A percentile compares a stretch with the other conserved stretches of the same genome.
phyloP scores from a whole-genome alignment of 202 grass and related monocot genomes.

The Musa balbisiana region DNA sequence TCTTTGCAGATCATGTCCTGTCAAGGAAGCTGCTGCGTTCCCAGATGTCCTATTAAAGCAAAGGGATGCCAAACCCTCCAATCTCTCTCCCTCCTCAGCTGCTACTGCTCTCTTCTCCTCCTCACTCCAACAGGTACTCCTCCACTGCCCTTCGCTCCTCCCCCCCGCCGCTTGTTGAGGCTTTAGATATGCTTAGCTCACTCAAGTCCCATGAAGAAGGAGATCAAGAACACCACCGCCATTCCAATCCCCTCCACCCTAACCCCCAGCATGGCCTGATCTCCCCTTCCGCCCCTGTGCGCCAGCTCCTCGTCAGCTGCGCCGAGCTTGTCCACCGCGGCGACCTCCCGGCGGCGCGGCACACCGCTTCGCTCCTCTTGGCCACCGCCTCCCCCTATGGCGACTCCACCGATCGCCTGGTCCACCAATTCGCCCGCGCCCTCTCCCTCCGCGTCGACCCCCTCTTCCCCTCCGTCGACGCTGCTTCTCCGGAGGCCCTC shows the following conservation, averaged over 20 bases:
- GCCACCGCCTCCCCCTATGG: constrained; percentile 3
- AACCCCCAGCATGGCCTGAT: not conserved
- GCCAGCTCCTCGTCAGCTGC: constrained; percentile 8
- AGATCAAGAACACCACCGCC: constrained; percentile 3
- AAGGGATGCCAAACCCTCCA: not conserved
- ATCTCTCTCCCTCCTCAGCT: not conserved
- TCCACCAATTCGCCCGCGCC: constrained; percentile 9
- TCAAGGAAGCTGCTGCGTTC: constrained; percentile 24
- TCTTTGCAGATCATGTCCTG: constrained; percentile 74
- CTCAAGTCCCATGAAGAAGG: constrained; percentile 11
- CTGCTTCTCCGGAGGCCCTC: not conserved
- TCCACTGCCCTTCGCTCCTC: not conserved
- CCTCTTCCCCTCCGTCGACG: not conserved
- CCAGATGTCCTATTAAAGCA: constrained; percentile 19
- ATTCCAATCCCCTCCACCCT: not conserved
- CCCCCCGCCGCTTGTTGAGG: not conserved
- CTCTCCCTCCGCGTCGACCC: not conserved
- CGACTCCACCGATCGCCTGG: constrained; percentile 11
- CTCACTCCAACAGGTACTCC: not conserved
- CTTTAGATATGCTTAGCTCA: constrained; percentile 16
- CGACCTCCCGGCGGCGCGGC: not conserved
- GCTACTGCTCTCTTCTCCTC: not conserved
- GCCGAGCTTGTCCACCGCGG: constrained; percentile 11
- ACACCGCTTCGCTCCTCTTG: not conserved
- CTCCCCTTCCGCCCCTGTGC: not conserved